Evolutionary conservation across 331 rosid species (phyloP).

Genomic region (Erythrophleum ivorense): DNA sequence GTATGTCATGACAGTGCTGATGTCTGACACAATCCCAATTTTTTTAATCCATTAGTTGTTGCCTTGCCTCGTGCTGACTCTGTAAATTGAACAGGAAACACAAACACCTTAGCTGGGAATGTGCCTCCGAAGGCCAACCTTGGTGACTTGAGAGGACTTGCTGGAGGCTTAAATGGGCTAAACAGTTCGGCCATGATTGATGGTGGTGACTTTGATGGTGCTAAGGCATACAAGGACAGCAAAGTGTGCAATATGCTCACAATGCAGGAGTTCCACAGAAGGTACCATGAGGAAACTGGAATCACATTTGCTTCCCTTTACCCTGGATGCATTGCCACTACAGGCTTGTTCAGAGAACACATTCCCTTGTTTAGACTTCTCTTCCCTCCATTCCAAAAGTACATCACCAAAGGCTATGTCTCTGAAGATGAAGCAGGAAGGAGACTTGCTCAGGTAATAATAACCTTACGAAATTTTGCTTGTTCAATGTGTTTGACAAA

Average conservation of each 20-base stretch:
- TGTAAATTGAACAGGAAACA: conserved; percentile 66
- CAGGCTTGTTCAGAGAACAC: conserved; percentile 97
- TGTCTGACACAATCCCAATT: too few species aligned
- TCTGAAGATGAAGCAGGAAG: conserved; percentile 95
- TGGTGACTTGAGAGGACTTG: conserved; percentile 94
- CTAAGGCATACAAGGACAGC: conserved; percentile 99
- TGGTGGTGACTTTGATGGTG: conserved; percentile 96
- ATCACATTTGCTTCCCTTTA: conserved; percentile 90
- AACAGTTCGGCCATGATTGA: conserved; percentile 93
- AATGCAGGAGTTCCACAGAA: conserved; percentile 92
- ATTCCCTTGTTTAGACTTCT: conserved; percentile 88
- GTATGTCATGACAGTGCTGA: too few species aligned
- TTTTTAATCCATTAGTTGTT: too few species aligned
- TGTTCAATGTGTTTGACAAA: too few species aligned
- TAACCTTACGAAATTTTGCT: neutral
- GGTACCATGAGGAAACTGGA: conserved; percentile 92
- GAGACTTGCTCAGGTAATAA: conserved; percentile 95
- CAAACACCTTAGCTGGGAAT: conserved; percentile 97
- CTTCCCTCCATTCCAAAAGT: conserved; percentile 98
- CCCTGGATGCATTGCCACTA: conserved; percentile 98
- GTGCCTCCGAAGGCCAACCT: conserved; percentile 99
- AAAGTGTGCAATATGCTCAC: conserved; percentile 97
- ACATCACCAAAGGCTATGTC: conserved; percentile 93
- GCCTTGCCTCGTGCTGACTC: conserved; percentile 20
- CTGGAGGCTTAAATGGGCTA: conserved; percentile 81